A percentile compares a stretch with the other conserved stretches of the same genome.
phyloP scores from a whole-genome alignment of 2,329 filamentous ascomycete species.

The Simplicillium aogashimaense region DNA sequence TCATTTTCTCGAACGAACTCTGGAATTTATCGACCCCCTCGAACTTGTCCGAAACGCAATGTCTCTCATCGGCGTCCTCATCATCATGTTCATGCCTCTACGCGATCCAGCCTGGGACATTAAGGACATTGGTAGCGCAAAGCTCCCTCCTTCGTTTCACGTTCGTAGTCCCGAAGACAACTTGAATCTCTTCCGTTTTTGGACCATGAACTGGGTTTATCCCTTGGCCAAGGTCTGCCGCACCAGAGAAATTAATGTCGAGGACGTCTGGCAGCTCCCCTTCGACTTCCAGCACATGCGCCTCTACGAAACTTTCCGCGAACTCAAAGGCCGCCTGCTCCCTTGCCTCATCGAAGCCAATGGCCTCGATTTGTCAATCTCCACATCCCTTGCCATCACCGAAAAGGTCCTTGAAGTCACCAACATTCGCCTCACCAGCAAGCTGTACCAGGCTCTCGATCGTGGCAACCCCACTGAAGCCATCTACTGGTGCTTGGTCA shows the following conservation, averaged over 20 bases:
- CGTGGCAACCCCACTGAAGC: constrained; percentile 17
- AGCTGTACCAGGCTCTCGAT: constrained; percentile 24
- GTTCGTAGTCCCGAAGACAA: constrained; percentile 72
- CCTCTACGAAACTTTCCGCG: constrained; percentile 65
- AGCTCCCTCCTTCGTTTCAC: constrained; percentile 16
- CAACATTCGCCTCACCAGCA: constrained; percentile 26
- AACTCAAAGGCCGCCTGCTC: constrained; percentile 63
- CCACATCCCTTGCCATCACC: constrained; percentile 52
- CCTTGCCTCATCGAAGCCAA: constrained; percentile 64
- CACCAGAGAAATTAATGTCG: constrained; percentile 57
- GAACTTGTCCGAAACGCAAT: constrained; percentile 14
- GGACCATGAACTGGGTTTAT: constrained; percentile 74
- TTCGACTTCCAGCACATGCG: constrained; percentile 74
- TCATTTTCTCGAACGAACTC: constrained; percentile 16
- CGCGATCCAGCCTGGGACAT: constrained; percentile 23
- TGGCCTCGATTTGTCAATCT: constrained; percentile 65
- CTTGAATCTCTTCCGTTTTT: constrained; percentile 71
- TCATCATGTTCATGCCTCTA: constrained; percentile 26
- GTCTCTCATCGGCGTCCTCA: constrained; percentile 13
- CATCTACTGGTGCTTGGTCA: constrained; percentile 25
- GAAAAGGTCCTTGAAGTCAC: constrained; percentile 26
- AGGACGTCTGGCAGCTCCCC: constrained; percentile 73
- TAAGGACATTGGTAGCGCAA: constrained; percentile 18
- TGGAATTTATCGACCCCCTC: constrained; percentile 12
- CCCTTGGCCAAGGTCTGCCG: constrained; percentile 60